These are phyloP conservation scores for Cercospora sp. DNA, from an alignment of 2,329 filamentous ascomycete species.

Conservation along the genomic window DNA sequence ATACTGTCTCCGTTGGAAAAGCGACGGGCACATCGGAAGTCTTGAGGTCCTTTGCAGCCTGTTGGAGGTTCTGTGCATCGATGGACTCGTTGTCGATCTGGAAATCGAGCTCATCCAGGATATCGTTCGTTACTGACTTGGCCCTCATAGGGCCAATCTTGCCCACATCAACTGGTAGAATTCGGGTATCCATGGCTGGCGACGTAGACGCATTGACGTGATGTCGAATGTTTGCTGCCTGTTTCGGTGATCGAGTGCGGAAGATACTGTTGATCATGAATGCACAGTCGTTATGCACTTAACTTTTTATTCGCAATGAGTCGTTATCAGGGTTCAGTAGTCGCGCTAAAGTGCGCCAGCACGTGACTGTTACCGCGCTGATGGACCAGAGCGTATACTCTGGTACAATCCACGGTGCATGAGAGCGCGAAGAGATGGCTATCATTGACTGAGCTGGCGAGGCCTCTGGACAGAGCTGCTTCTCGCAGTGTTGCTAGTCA, in stretches of 20 bases:
- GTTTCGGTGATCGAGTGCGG: background rate
- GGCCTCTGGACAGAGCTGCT: background rate
- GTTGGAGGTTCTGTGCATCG: conserved; percentile 56
- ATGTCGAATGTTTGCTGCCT: background rate
- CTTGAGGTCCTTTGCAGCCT: conserved; percentile 67
- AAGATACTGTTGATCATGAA: background rate
- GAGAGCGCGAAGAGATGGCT: background rate
- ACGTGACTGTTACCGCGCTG: background rate
- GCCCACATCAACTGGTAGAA: conserved; percentile 44
- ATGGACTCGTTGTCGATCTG: conserved; percentile 37
- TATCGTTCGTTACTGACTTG: conserved; percentile 31
- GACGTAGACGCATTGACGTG: background rate
- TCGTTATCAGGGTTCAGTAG: background rate
- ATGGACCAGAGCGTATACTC: background rate
- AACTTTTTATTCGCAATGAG: background rate
- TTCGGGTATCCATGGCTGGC: conserved; percentile 38
- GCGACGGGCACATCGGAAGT: conserved; percentile 75
- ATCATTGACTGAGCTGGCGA: background rate
- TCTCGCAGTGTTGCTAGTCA: background rate
- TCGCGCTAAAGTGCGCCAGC: background rate
- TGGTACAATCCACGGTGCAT: background rate
- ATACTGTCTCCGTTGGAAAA: conserved; percentile 97
- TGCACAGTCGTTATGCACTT: background rate
- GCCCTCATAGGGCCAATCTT: conserved; percentile 43
- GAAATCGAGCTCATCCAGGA: conserved; percentile 41